Evolutionary conservation across 768 basidiomycete genomes (phyloP), one percentile per base, ranked within the genome.

Genomic region (Crucibulum laeve): DNA sequence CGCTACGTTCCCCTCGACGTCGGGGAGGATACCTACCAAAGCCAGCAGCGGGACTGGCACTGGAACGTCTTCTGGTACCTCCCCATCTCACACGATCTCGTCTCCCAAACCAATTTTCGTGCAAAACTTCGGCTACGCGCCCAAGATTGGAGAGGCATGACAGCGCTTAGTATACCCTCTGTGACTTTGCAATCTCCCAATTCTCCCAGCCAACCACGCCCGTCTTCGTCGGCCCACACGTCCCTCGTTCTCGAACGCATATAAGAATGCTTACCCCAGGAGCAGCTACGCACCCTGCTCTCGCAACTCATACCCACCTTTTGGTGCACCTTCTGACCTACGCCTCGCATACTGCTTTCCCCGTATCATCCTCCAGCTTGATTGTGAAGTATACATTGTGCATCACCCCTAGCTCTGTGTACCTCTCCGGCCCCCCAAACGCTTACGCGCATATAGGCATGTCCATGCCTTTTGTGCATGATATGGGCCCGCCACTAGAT

Each of bases 381-480:
- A 74, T 95, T 32, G 71, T 84, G 0, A 81, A 85, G 0, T 84
- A 76, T 48, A 71, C 70, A 0, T 78, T 82, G 17, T 68, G 79
- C 18, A 75, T 94, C 41, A 73, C 79, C 13, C 82, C 86, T 3
- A 79, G 80, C 15, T 66, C 81, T 0, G 56, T 70, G 1, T 96
- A 96, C 61, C 73, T 91, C 22, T 58, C 70, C 3, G 87, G 93
- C 53, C 86, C 90, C 0, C 74, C 90, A 50, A 95, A 93, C 55
- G 85, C 84, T n/a, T 96, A 95, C 54, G 79, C 83, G 0, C 80
- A 83, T 48, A 70, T 83, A 14, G 91, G 92, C 7, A 77, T 86
- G 65, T 87, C 90, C 23, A 92, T 91, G 56, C 86, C 86, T 0
- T 82, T 80, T 50, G 91, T 95, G 0, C 85, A 90, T 47, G 70